These are phyloP conservation scores for Magnolia changhungtana DNA, from an alignment of 164 flowering plant species.

Conservation along the genomic window DNA sequence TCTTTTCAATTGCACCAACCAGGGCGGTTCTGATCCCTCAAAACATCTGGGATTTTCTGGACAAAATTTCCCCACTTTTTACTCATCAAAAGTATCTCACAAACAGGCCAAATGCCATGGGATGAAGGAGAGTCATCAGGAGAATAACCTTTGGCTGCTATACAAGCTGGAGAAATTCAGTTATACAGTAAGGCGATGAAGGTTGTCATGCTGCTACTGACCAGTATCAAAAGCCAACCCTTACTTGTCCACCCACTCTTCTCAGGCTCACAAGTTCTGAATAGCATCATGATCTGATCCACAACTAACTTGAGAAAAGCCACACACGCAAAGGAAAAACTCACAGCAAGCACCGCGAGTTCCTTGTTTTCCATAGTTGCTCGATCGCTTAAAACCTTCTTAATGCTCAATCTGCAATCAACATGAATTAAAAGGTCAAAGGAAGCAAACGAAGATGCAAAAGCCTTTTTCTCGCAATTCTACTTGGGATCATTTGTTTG, in stretches of 20 bases:
- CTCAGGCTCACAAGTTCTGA: constrained; percentile 27
- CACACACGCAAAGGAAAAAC: constrained; percentile 44
- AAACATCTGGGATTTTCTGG: not conserved
- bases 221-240: constrained; percentile 59
- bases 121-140: not conserved
- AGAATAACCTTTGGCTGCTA: not conserved
- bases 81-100: not conserved
- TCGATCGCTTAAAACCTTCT: constrained; percentile 51
- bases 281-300: constrained; percentile 22
- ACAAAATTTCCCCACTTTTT: not conserved
- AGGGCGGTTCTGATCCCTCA: not conserved
- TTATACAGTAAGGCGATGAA: constrained; percentile 44
- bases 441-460: not conserved
- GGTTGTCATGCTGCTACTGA: constrained; percentile 47
- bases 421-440: not conserved
- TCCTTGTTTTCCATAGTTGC: constrained; percentile 57
- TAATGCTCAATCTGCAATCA: constrained; percentile 45
- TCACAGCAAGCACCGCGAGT: constrained; percentile 47
- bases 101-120: not conserved
- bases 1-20: not conserved
- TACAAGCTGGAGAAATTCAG: constrained; percentile 9
- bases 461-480: not conserved
- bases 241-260: constrained; percentile 30
- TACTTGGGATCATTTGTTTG: too few relatives aligned
- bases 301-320: constrained; percentile 53